phyloP scores from a whole-genome alignment of 75 land plant genomes.

The Pseudotsuga menziesii region DNA sequence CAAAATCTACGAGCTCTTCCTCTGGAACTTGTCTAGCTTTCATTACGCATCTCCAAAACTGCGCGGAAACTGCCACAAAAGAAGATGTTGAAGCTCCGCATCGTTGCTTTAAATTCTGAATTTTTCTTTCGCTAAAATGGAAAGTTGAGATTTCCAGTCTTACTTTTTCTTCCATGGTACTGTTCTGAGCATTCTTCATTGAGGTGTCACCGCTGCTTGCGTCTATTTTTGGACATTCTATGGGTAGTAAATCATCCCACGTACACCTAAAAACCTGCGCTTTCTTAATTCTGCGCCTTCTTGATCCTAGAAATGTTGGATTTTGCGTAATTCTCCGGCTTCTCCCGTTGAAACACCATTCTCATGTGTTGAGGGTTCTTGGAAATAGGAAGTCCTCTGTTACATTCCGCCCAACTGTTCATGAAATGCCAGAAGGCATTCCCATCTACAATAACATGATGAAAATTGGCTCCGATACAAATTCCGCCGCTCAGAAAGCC shows the following conservation, averaged over 20 bases:
- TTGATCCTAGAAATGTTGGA: too few species aligned
- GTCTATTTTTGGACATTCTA: neutral
- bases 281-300: neutral
- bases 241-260: neutral
- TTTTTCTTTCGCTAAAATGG: neutral
- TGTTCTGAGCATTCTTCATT: neutral
- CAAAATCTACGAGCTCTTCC: neutral
- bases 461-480: conserved; percentile 17
- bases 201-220: too few species aligned
- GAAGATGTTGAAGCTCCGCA: conserved; percentile 17
- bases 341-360: neutral
- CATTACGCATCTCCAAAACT: conserved; percentile 28
- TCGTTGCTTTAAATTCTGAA: neutral
- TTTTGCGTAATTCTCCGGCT: neutral
- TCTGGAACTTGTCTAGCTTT: conserved; percentile 18
- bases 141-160: neutral
- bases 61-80: conserved; percentile 23
- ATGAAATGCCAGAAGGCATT: conserved; percentile 26
- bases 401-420: too few species aligned
- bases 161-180: neutral
- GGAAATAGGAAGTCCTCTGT: conserved; percentile 3
- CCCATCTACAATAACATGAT: conserved; percentile 33
- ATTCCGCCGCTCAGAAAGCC: conserved; percentile 34
- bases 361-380: neutral
- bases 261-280: neutral